Conservation (phyloP, 2,329 filamentous ascomycete genomes). For the Xylariaceae sp. region DNA sequence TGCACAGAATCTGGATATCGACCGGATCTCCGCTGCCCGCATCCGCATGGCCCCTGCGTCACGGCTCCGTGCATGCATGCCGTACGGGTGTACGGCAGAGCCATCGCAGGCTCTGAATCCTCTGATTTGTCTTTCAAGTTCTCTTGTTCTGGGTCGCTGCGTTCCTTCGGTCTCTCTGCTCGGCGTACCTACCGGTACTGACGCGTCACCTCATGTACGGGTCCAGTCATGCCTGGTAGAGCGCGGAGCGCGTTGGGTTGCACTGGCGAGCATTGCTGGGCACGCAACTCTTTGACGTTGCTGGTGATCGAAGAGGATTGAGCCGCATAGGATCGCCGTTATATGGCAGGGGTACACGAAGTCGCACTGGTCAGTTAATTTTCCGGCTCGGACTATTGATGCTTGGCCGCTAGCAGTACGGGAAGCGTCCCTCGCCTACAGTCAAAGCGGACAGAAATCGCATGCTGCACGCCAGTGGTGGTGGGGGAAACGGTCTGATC, state of each 20-base stretch:
- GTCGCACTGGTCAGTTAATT: no score
- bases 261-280: no score
- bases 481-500: not conserved
- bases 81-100: no score
- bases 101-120: not conserved
- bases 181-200: no score
- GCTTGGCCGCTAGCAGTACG: no score
- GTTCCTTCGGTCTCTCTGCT: not conserved
- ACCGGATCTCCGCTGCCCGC: not conserved
- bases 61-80: not conserved
- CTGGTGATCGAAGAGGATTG: no score
- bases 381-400: not conserved
- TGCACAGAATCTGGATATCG: not conserved
- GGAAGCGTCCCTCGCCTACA: no score
- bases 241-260: no score
- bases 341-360: no score
- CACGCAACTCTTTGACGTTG: no score
- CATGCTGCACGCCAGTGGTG: not conserved
- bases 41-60: not conserved
- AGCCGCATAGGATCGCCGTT: not conserved
- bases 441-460: no score
- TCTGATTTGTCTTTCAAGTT: not conserved
- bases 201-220: not conserved
- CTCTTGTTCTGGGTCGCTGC: not conserved
- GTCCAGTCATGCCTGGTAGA: not conserved